A percentile compares a stretch with the other conserved stretches of the same genome.
phyloP scores from a whole-genome alignment of 2,329 filamentous ascomycete species.

The Pseudopyricularia cyperi region DNA sequence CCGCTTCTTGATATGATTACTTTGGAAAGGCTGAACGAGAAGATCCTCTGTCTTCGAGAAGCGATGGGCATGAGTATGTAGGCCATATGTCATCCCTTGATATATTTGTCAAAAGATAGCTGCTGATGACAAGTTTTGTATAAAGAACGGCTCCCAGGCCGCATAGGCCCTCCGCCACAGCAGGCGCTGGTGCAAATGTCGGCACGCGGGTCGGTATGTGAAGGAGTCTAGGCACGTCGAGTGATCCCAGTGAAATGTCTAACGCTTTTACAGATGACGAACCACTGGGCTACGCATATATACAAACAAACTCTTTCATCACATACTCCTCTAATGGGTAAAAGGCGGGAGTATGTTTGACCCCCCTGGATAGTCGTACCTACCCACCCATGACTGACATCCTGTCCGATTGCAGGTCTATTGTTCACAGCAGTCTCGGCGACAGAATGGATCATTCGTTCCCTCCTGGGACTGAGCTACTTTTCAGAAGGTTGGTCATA shows the following conservation, averaged over 20 bases:
- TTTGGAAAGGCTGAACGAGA: constrained; percentile 33
- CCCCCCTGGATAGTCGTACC: neutral
- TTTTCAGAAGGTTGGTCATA: neutral
- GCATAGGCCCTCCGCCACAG: constrained; percentile 10
- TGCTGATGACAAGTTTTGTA: too few species aligned
- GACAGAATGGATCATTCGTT: neutral
- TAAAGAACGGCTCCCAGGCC: neutral
- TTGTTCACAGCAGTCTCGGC: neutral
- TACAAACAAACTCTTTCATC: constrained; percentile 41
- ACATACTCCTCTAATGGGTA: constrained; percentile 32
- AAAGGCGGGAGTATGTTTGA: constrained; percentile 9
- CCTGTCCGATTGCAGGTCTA: neutral
- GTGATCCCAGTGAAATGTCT: neutral
- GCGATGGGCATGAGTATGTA: constrained; percentile 29
- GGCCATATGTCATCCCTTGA: constrained; percentile 1
- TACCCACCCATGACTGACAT: neutral
- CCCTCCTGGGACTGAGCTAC: neutral
- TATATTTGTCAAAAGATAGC: too few species aligned
- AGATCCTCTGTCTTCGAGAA: constrained; percentile 37
- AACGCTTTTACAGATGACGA: constrained; percentile 5
- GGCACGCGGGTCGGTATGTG: neutral
- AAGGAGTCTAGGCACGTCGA: neutral
- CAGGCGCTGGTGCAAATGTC: constrained; percentile 1
- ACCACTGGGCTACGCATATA: constrained; percentile 49
- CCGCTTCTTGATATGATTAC: constrained; percentile 42